phyloP scores from a whole-genome alignment of 176 grass and related monocot genomes.

The Phoenix dactylifera region DNA sequence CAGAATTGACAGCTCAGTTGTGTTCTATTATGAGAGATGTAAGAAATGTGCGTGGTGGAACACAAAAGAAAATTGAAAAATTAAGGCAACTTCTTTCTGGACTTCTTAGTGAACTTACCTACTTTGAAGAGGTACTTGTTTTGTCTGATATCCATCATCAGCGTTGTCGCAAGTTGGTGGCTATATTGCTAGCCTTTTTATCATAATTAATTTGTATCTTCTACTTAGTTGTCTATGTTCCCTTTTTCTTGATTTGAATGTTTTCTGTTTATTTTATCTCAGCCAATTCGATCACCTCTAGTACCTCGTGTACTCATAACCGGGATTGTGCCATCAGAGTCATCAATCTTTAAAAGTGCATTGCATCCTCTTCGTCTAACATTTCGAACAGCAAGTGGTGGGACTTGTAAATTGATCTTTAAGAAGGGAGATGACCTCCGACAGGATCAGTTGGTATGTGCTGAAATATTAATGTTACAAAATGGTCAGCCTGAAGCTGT shows the following conservation, averaged over 20 bases:
- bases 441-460: constrained; percentile 90
- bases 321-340: constrained; percentile 75
- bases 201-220: not conserved
- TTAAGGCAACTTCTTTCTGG: constrained; percentile 65
- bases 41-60: constrained; percentile 66
- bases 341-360: constrained; percentile 79
- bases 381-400: constrained; percentile 59
- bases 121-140: constrained; percentile 75
- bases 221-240: constrained; percentile 1
- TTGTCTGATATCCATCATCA: not conserved
- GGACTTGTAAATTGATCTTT: constrained; percentile 72
- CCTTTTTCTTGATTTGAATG: not conserved
- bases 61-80: constrained; percentile 87
- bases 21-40: constrained; percentile 83
- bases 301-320: constrained; percentile 52
- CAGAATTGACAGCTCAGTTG: constrained; percentile 75
- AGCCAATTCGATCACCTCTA: constrained; percentile 91
- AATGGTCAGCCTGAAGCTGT: too few species aligned
- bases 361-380: constrained; percentile 78
- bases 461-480: constrained; percentile 10
- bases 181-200: too few species aligned
- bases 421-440: constrained; percentile 96
- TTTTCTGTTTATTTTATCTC: not conserved
- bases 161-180: not conserved
- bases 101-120: constrained; percentile 77